Percentiles rank a stretch among this genome's conserved stretches.
Conservation (phyloP, 805 yeast genomes). For the Wickerhamomyces mucosus region DNA sequence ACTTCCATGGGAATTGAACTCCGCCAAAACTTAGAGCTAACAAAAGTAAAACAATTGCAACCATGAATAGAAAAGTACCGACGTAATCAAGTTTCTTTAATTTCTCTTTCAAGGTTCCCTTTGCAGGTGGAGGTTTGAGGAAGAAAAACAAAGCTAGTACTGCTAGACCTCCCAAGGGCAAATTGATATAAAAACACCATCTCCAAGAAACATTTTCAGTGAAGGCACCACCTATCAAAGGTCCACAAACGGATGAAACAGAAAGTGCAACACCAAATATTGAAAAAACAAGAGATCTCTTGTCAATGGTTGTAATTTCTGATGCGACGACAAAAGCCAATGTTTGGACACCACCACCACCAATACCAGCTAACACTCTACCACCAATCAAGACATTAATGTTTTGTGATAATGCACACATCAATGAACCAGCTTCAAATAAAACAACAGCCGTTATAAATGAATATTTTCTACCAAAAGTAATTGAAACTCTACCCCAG, state of each 20-base stretch:
- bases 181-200: constrained; percentile 58
- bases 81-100: constrained; percentile 35
- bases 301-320: constrained; percentile 32
- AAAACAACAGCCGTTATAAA: constrained; percentile 36
- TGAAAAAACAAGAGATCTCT: constrained; percentile 15
- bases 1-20: constrained; percentile 15
- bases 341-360: constrained; percentile 60
- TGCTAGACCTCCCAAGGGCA: constrained; percentile 47
- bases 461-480: constrained; percentile 46
- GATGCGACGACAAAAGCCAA: constrained; percentile 47
- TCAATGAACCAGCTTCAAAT: constrained; percentile 54
- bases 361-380: constrained; percentile 60
- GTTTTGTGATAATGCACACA: constrained; percentile 42
- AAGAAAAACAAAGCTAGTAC: constrained; percentile 23
- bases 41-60: constrained; percentile 33
- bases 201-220: constrained; percentile 55
- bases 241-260: constrained; percentile 48
- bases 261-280: constrained; percentile 27
- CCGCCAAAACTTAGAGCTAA: constrained; percentile 48
- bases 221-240: constrained; percentile 60
- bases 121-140: constrained; percentile 32
- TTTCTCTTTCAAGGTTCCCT: constrained; percentile 27
- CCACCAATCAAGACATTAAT: constrained; percentile 64
- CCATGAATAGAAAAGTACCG: constrained; percentile 34
- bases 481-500: constrained; percentile 50